phyloP scores from a whole-genome alignment of 1,284 basidiomycete genomes.

The Cutaneotrichosporon dermatis region DNA sequence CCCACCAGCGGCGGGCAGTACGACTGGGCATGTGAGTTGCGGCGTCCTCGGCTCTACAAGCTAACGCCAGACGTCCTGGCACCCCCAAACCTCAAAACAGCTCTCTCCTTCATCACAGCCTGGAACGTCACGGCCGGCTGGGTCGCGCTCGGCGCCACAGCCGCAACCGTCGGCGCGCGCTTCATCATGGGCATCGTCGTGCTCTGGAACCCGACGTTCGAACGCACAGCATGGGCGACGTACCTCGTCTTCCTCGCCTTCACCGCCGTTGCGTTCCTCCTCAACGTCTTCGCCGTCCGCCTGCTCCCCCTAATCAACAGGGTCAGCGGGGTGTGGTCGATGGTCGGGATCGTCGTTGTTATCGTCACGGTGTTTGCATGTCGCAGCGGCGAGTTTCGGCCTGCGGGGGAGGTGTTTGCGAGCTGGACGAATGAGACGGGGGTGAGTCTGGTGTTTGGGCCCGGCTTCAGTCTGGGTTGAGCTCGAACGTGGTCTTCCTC shows the following conservation, averaged over 20 bases:
- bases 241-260: constrained; percentile 12
- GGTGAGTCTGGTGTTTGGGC: background rate
- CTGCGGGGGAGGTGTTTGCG: constrained; percentile 41
- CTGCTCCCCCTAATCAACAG: constrained; percentile 11
- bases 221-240: background rate
- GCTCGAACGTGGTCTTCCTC: no score
- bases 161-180: constrained; percentile 12
- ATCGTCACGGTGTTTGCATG: constrained; percentile 25
- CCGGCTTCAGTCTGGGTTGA: no score
- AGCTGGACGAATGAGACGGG: constrained; percentile 32
- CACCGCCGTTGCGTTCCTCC: background rate
- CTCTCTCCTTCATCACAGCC: constrained; percentile 1
- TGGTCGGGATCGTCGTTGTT: constrained; percentile 42
- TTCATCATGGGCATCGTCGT: constrained; percentile 26
- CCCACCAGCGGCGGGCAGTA: constrained; percentile 38
- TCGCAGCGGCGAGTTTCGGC: constrained; percentile 30
- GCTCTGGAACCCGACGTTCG: background rate
- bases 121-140: constrained; percentile 32
- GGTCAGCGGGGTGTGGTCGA: constrained; percentile 25
- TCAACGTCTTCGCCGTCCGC: constrained; percentile 13
- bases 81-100: background rate
- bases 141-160: constrained; percentile 43
- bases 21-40: constrained; percentile 28
- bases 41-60: background rate
- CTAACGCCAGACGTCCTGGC: constrained; percentile 15